Conservation (phyloP, 176 grass and related monocot species). For the Saccharum officinarum region DNA sequence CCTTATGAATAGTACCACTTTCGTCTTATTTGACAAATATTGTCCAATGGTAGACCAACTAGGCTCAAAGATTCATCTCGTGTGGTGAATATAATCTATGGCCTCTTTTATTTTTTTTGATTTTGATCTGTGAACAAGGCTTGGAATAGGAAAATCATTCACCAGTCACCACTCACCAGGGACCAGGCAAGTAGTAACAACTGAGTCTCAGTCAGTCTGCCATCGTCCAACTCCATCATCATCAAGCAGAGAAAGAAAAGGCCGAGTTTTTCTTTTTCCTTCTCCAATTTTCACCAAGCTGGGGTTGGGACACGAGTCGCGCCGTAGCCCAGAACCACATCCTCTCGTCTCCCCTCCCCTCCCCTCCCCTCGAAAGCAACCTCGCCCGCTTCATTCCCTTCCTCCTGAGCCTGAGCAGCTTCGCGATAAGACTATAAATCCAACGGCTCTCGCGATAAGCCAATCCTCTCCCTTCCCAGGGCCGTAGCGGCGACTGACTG, state of each 20-base stretch:
- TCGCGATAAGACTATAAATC: constrained; percentile 41
- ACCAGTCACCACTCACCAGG: no score
- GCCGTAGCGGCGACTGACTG: not conserved
- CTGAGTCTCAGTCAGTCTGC: not conserved
- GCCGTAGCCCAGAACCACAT: not conserved
- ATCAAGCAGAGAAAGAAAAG: not conserved
- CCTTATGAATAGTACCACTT: no score
- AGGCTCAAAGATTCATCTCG: no score
- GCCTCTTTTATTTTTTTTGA: no score
- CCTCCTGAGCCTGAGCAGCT: not conserved
- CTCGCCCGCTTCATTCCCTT: not conserved
- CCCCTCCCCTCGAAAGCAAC: not conserved
- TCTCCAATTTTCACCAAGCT: not conserved
- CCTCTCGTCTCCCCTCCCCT: not conserved
- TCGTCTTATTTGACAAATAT: no score
- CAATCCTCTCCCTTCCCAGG: not conserved
- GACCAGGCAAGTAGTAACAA: no score
- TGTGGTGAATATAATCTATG: no score
- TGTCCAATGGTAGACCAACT: no score
- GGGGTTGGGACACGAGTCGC: constrained; percentile 5
- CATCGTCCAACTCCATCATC: not conserved
- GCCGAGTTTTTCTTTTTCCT: not conserved
- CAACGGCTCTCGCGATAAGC: not conserved
- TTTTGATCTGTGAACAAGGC: no score
- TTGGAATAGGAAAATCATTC: no score